Conservation (phyloP, 2,329 filamentous ascomycete genomes). For the Pseudocercospora macadamiae region DNA sequence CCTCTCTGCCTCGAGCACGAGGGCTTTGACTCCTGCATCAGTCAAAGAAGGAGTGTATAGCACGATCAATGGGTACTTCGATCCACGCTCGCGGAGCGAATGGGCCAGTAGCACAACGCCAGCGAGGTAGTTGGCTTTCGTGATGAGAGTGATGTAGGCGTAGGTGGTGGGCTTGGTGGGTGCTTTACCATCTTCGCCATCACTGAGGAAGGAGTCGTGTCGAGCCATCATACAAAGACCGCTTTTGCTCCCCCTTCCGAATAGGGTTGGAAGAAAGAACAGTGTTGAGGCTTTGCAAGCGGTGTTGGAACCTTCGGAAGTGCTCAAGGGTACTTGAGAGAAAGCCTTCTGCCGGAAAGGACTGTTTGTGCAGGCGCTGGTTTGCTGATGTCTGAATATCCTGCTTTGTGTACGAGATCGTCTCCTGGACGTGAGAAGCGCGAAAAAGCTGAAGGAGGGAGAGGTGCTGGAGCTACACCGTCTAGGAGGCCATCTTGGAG, state of each 20-base stretch:
- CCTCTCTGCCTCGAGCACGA: conserved; percentile 46
- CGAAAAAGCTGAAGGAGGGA: not conserved
- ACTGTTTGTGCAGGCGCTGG: not conserved
- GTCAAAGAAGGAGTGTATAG: conserved; percentile 51
- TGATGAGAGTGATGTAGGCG: conserved; percentile 56
- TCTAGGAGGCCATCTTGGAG: not conserved
- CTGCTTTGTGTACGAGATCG: not conserved
- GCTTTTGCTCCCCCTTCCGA: too few species aligned
- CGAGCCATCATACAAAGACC: not conserved
- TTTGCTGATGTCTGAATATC: not conserved
- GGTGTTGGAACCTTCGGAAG: too few species aligned
- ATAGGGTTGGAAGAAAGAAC: not conserved
- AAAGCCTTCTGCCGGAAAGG: too few species aligned
- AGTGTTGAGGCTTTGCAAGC: too few species aligned
- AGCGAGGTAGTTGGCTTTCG: conserved; percentile 53
- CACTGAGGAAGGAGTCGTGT: not conserved
- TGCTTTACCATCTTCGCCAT: not conserved
- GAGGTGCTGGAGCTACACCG: not conserved
- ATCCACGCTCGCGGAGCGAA: conserved; percentile 49
- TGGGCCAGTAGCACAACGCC: conserved; percentile 55
- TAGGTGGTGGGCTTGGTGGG: conserved; percentile 14
- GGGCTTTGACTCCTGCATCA: conserved; percentile 42
- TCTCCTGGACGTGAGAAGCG: not conserved
- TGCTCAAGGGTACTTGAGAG: too few species aligned
- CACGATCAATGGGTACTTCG: conserved; percentile 52